Conservation (phyloP, 2,329 filamentous ascomycete species). For the Microdochium nivale region DNA sequence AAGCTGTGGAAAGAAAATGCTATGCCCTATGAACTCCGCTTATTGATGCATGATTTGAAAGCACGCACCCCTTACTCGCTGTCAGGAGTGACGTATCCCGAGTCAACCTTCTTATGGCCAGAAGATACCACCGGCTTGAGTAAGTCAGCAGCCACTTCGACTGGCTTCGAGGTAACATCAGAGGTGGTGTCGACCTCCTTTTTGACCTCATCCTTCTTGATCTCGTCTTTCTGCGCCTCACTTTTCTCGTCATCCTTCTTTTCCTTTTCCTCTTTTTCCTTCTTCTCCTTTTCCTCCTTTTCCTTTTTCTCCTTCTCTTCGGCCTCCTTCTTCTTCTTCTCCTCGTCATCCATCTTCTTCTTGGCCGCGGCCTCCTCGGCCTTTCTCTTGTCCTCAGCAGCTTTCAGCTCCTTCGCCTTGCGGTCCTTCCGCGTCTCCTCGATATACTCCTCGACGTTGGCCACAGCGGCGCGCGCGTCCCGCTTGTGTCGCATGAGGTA, state of each 20-base stretch:
- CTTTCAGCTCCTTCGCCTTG: slow-evolving; percentile 22
- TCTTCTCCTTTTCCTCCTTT: slow-evolving; percentile 26
- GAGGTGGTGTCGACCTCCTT: neutral
- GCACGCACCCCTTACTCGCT: neutral
- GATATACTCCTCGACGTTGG: slow-evolving; percentile 38
- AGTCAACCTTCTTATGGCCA: neutral
- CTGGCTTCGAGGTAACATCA: neutral
- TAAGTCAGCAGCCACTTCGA: neutral
- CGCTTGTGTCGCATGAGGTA: slow-evolving; percentile 48
- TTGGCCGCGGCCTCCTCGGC: slow-evolving; percentile 9
- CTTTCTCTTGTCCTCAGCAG: slow-evolving; percentile 21
- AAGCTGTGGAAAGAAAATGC: no score
- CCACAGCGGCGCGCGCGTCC: slow-evolving; percentile 37
- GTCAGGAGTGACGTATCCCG: neutral
- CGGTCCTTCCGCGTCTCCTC: slow-evolving; percentile 33
- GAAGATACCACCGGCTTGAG: neutral
- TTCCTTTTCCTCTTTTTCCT: slow-evolving; percentile 22
- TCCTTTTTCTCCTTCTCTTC: slow-evolving; percentile 33
- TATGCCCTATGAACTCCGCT: neutral
- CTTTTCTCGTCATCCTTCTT: slow-evolving; percentile 12
- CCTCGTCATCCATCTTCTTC: slow-evolving; percentile 15
- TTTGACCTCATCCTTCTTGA: slow-evolving; percentile 5
- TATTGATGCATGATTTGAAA: neutral
- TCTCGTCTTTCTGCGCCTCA: slow-evolving; percentile 4
- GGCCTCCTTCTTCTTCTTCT: slow-evolving; percentile 33